These are phyloP conservation scores for Musa acuminata DNA, from an alignment of 176 grass and related monocot species.

Conservation along the genomic window DNA sequence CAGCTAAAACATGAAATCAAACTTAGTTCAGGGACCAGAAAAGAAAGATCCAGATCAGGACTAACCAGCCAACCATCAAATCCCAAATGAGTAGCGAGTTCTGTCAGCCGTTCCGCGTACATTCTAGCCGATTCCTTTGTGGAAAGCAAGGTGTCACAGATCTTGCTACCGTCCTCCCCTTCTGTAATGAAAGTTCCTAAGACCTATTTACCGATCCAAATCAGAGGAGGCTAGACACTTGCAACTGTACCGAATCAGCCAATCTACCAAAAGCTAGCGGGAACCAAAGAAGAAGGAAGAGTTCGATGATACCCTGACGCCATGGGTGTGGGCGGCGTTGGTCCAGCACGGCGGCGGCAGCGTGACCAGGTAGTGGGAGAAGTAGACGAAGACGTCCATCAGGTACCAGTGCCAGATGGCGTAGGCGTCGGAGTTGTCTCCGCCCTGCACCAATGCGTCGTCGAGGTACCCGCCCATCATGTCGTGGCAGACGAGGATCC, in stretches of 20 bases:
- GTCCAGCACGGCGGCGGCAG: constrained; percentile 82
- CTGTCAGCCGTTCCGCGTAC: constrained; percentile 66
- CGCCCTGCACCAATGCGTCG: constrained; percentile 63
- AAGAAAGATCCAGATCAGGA: background rate
- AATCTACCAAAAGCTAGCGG: no score
- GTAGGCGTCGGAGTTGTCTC: constrained; percentile 51
- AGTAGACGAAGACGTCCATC: constrained; percentile 93
- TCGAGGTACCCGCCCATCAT: constrained; percentile 69
- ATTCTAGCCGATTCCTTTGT: constrained; percentile 56
- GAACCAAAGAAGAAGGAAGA: background rate
- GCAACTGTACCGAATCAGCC: background rate
- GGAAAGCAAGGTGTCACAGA: constrained; percentile 54
- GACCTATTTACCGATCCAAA: constrained; percentile 34
- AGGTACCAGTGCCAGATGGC: constrained; percentile 87
- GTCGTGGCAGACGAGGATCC: constrained; percentile 87
- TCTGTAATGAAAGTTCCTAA: constrained; percentile 75
- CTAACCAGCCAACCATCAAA: constrained; percentile 98
- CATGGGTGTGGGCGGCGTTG: constrained; percentile 88
- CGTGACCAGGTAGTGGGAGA: constrained; percentile 87
- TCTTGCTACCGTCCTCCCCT: constrained; percentile 54
- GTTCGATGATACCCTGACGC: constrained; percentile 49
- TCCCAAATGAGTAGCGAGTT: constrained; percentile 50
- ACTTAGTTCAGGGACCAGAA: background rate
- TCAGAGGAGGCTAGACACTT: background rate
- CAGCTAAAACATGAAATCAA: background rate